Conservation (phyloP, 2,329 filamentous ascomycete species). For the Colletotrichum trifolii region DNA sequence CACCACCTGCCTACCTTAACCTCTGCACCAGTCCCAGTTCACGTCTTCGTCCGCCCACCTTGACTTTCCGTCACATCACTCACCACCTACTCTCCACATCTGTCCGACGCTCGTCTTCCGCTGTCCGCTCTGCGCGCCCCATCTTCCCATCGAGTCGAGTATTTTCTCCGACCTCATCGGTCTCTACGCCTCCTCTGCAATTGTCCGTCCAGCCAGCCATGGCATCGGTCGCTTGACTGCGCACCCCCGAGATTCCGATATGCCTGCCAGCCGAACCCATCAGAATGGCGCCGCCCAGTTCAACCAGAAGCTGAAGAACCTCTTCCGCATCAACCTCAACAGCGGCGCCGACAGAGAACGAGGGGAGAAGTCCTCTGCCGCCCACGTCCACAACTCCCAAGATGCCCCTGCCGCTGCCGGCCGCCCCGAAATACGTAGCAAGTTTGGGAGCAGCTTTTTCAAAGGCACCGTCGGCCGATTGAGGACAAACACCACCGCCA, state of each 20-base stretch:
- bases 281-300: slow-evolving; percentile 68
- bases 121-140: slow-evolving; percentile 30
- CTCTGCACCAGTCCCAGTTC: neutral
- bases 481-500: slow-evolving; percentile 89
- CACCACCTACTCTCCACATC: slow-evolving; percentile 16
- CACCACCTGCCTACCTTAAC: slow-evolving; percentile 14
- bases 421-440: slow-evolving; percentile 59
- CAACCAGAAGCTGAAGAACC: slow-evolving; percentile 76
- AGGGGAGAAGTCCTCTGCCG: slow-evolving; percentile 49
- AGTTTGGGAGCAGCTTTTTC: slow-evolving; percentile 89
- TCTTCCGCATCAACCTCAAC: slow-evolving; percentile 74
- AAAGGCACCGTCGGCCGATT: slow-evolving; percentile 87
- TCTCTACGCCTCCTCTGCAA: slow-evolving; percentile 29
- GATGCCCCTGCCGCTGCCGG: slow-evolving; percentile 37
- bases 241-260: slow-evolving; percentile 44
- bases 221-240: slow-evolving; percentile 46
- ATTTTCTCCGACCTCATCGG: slow-evolving; percentile 30
- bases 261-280: slow-evolving; percentile 64
- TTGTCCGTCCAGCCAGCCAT: slow-evolving; percentile 48
- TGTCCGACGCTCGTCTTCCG: slow-evolving; percentile 9
- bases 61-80: slow-evolving; percentile 2
- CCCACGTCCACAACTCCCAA: slow-evolving; percentile 54
- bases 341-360: slow-evolving; percentile 50
- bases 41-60: slow-evolving; percentile 7
- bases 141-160: slow-evolving; percentile 36